Base-by-base conservation (phyloP, 305 asterid species). In the Nicotiana rustica region DNA sequence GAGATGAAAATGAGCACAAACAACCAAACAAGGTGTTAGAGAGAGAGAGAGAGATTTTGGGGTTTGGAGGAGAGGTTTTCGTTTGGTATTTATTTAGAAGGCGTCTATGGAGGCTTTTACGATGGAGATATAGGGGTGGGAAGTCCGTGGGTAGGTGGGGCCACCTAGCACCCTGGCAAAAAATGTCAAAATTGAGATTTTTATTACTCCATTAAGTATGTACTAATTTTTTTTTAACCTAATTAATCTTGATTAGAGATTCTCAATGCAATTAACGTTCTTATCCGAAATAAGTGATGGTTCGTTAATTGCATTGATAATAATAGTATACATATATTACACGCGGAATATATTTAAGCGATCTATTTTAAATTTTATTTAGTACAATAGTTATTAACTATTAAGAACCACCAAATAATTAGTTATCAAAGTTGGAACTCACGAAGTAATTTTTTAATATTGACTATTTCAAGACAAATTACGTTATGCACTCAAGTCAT, bases 11-110 rank as follows among this genome's bases (percentile, higher is more conserved):
- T 69, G 56, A 10, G 55, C 10, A 49, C 19, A 33, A 33, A 49
- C 55, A 10, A 25, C 25, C 25, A 25, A 71, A n/a, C 18, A 29
- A 29, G 38, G 44, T 19, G 60, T 44, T 31, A 77, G 4, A 36
- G 44, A 79, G 75, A 62, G 81, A 25, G 77, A 68, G 76, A 70
- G 62, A 59, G 60, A 49, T 80, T 70, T 38, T 7, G 78, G 67
- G 78, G 55, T 29, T 59, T 55, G 70, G 70, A 57, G 81, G 31
- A 56, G 81, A 69, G 70, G 56, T 31, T 78, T 59, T 25, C 7
- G 57, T 68, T 12, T 59, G 67, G 52, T 44, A 44, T 44, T 44
- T 67, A 76, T 76, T 76, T 76, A 76, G 80, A 76, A 52, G 80
- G 49, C 9, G 44, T 55, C 29, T 52, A 25, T 76, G 80, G 80